Evolutionary conservation across 2,329 filamentous ascomycete species (phyloP), one percentile per base, ranked within the genome.

Genomic region (Aspergillus awamori): DNA sequence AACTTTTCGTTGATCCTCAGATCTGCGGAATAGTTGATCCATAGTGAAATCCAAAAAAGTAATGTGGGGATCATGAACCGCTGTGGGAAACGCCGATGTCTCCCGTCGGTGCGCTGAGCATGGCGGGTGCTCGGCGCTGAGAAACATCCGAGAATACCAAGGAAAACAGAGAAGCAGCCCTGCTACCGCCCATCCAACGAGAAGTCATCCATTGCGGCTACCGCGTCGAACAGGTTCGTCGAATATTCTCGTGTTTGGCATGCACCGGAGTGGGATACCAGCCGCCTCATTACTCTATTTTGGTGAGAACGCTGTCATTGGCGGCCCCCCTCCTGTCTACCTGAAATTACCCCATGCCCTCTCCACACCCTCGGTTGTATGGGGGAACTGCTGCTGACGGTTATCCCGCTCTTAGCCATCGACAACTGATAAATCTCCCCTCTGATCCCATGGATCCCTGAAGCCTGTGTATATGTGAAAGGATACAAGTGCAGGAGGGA

Each of bases 71-170:
- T 38, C 28, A 22, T 49, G 28, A 47, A 59, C 30, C n/a, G 43
- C 26, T 15, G 26, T 48, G 55, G 57, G 48, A 30, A 53, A 28
- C 33, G 43, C 41, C 53, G 57, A 57, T 52, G 24, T 51, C 15
- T 51, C 47, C 47, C 47, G 47, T 30, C 45, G 41, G 30, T 51
- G 55, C 61, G 54, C 51, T 43, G 49, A 58, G 36, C 56, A 56
- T 48, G 36, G 56, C 59, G 63, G 64, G 43, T 57, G 57, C 64
- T 67, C 65, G 65, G 65, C 63, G 54, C 55, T 62, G 62, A 60
- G 57, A 64, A 67, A 66, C 65, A 59, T 63, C 65, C 62, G 65
- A 64, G 28, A 48, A 54, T 53, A 15, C 49, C 33, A 53, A 45
- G 13, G 28, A 47, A 43, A 26, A n/a, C n/a, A 22, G 51, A 47